Percentiles rank a stretch among this genome's conserved stretches.
These are phyloP conservation scores for Cladosporium velox DNA, from an alignment of 2,329 filamentous ascomycete species.

Conservation along the genomic window DNA sequence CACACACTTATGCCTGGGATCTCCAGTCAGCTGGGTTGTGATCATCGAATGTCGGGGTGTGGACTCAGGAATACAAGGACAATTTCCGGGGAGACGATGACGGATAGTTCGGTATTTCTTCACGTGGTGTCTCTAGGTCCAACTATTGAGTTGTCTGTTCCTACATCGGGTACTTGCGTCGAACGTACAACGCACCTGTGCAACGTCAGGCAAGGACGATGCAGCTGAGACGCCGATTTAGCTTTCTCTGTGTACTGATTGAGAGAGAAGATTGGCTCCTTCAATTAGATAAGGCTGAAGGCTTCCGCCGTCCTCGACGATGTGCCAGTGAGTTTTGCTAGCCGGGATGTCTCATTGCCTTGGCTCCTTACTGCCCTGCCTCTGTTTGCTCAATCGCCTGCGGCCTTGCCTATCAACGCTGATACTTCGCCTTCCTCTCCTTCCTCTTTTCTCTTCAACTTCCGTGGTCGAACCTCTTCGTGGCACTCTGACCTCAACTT, in stretches of 20 bases:
- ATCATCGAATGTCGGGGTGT: neutral
- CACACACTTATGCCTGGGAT: neutral
- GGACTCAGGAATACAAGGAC: neutral
- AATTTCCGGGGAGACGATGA: neutral
- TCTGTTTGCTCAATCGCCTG: conserved; percentile 30
- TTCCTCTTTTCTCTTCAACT: conserved; percentile 22
- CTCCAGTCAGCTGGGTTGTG: neutral
- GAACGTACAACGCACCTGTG: conserved; percentile 9
- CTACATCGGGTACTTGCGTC: neutral
- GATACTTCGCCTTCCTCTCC: conserved; percentile 24
- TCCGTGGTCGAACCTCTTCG: conserved; percentile 21
- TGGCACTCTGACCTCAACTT: conserved; percentile 27
- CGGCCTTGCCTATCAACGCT: conserved; percentile 29
- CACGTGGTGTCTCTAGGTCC: neutral
- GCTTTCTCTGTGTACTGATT: neutral
- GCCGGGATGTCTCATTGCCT: neutral
- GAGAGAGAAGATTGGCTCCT: neutral
- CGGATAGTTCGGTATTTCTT: neutral
- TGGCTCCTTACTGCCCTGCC: conserved; percentile 20
- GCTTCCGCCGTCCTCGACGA: neutral
- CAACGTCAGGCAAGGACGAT: neutral
- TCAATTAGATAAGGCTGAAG: neutral
- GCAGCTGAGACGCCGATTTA: neutral
- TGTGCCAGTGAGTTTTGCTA: neutral
- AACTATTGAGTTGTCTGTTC: neutral